Evolutionary conservation across 108 stramenopile genomes (phyloP).

Genomic region (Seminavis robusta): DNA sequence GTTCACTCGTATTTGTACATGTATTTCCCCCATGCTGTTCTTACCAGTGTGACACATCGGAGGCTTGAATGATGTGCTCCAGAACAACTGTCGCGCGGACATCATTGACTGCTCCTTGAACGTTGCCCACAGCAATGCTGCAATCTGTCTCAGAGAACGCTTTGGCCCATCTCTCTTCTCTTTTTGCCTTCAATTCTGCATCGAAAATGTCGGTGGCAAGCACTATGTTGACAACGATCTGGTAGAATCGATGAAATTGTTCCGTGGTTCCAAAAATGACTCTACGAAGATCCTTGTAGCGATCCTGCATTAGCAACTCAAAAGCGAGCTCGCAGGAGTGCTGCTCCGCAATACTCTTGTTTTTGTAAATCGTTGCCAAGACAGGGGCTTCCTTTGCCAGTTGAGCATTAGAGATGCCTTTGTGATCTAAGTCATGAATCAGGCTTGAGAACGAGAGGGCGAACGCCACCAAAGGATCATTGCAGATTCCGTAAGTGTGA

Average conservation of each 20-base stretch:
- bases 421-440: slow-evolving; percentile 28
- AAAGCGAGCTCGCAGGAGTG: slow-evolving; percentile 17
- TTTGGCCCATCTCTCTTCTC: slow-evolving; percentile 19
- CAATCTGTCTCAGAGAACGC: no score
- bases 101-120: no score
- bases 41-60: no score
- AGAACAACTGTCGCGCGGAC: no score
- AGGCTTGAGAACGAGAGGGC: slow-evolving; percentile 22
- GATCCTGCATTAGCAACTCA: slow-evolving; percentile 12
- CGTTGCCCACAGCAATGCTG: no score
- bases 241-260: slow-evolving; percentile 5
- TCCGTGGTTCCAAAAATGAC: slow-evolving; percentile 5
- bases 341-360: slow-evolving; percentile 22
- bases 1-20: no score
- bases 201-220: slow-evolving; percentile 20
- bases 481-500: neutral
- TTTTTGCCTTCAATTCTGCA: slow-evolving; percentile 11
- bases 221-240: slow-evolving; percentile 8
- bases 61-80: no score
- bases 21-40: no score
- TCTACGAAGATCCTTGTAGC: slow-evolving; percentile 8
- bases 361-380: slow-evolving; percentile 13
- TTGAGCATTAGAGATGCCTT: slow-evolving; percentile 20
- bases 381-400: slow-evolving; percentile 8
- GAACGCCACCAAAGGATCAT: neutral